phyloP scores from a whole-genome alignment of 1,284 basidiomycete species.

The Vanrija humicola region DNA sequence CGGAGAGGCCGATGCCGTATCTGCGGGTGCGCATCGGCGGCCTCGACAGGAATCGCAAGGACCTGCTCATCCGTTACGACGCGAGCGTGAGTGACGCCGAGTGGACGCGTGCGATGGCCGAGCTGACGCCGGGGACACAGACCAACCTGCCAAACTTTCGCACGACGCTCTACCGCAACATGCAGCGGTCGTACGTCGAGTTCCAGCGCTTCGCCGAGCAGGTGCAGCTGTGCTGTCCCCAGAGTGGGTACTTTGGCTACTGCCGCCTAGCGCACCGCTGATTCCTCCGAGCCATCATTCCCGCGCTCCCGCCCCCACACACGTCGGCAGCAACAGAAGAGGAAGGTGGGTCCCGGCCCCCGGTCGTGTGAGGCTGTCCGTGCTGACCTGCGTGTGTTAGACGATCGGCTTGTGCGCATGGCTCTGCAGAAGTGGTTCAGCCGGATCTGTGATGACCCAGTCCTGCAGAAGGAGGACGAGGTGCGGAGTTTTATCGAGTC shows the following conservation, averaged over 20 bases:
- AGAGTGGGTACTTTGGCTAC: constrained; percentile 51
- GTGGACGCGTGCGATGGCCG: neutral
- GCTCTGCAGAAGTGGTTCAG: constrained; percentile 90
- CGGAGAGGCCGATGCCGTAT: constrained; percentile 55
- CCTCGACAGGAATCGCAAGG: constrained; percentile 85
- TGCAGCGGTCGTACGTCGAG: constrained; percentile 83
- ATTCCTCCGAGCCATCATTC: constrained; percentile 61
- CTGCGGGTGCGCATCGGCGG: constrained; percentile 80
- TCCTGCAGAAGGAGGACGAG: constrained; percentile 81
- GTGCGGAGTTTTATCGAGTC: constrained; percentile 86
- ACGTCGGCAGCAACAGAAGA: constrained; percentile 92
- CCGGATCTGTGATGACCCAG: constrained; percentile 80
- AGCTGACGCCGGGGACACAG: constrained; percentile 50
- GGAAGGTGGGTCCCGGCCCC: constrained; percentile 56
- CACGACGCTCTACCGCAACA: constrained; percentile 80
- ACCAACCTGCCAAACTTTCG: constrained; percentile 89
- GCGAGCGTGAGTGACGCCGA: constrained; percentile 64
- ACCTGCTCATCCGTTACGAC: constrained; percentile 85
- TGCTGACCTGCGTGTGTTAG: constrained; percentile 25
- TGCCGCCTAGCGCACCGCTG: neutral
- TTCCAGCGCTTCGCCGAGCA: constrained; percentile 89
- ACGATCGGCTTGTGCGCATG: constrained; percentile 85
- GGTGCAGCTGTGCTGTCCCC: constrained; percentile 74
- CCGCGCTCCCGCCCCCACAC: constrained; percentile 82
- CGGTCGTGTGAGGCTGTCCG: neutral